These are phyloP conservation scores for Diplocarpon mali DNA, from an alignment of 2,329 filamentous ascomycete species.

Conservation along the genomic window DNA sequence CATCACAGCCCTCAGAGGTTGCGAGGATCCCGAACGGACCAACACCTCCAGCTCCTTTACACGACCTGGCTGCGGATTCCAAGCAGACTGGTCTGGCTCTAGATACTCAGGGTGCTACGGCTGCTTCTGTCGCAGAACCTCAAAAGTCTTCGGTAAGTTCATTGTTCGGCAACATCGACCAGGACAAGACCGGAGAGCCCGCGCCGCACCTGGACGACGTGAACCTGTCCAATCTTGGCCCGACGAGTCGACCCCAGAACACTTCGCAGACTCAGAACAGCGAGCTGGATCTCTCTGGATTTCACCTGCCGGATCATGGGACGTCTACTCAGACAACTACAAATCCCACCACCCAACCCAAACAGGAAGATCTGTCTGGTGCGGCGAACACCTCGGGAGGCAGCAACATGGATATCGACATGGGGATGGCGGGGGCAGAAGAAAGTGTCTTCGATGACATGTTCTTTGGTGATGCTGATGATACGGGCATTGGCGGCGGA, in stretches of 20 bases:
- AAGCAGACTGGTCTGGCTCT: constrained; percentile 20
- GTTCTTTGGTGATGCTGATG: constrained; percentile 18
- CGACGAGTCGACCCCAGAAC: constrained; percentile 12
- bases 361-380: constrained; percentile 18
- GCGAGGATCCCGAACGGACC: constrained; percentile 5
- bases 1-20: constrained; percentile 1
- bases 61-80: constrained; percentile 6
- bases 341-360: constrained; percentile 8
- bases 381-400: constrained; percentile 9
- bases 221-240: constrained; percentile 19
- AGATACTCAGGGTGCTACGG: constrained; percentile 13
- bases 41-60: constrained; percentile 17
- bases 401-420: constrained; percentile 35
- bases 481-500: constrained; percentile 12
- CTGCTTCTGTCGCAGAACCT: constrained; percentile 5
- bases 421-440: constrained; percentile 32
- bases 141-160: constrained; percentile 22
- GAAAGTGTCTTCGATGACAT: constrained; percentile 26
- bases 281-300: constrained; percentile 25
- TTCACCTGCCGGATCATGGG: constrained; percentile 29
- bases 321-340: constrained; percentile 6
- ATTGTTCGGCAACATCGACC: constrained; percentile 21
- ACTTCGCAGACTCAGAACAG: constrained; percentile 18
- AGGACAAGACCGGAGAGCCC: constrained; percentile 9
- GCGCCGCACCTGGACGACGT: constrained; percentile 21